These are phyloP conservation scores for Ambrosia artemisiifolia DNA, from an alignment of 129 eudicot species.

Conservation along the genomic window DNA sequence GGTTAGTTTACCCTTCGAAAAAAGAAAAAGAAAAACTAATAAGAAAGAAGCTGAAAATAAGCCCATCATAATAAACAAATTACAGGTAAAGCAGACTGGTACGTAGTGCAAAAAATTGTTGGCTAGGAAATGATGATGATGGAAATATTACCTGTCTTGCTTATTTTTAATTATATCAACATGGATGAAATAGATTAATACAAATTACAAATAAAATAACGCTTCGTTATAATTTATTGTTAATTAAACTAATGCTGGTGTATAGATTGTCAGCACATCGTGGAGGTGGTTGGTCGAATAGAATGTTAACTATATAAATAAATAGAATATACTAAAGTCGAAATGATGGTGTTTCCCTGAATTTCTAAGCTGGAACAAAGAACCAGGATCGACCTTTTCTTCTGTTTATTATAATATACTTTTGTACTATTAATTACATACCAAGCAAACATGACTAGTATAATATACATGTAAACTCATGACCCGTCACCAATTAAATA, in stretches of 20 bases:
- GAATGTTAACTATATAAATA: background rate
- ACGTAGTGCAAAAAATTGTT: slow-evolving; percentile 15
- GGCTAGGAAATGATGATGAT: slow-evolving; percentile 23
- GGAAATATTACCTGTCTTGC: background rate
- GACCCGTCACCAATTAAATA: too few species aligned
- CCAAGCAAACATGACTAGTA: background rate
- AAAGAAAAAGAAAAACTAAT: background rate
- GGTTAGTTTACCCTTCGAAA: too few species aligned
- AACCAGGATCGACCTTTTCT: background rate
- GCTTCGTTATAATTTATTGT: background rate
- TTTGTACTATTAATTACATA: too few species aligned
- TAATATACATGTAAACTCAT: too few species aligned
- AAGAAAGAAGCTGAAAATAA: background rate
- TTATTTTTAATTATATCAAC: slow-evolving; percentile 13
- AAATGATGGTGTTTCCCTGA: slow-evolving; percentile 23
- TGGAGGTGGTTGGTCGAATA: slow-evolving; percentile 4
- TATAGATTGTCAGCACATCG: slow-evolving; percentile 19
- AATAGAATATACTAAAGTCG: background rate
- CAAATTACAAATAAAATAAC: slow-evolving; percentile 4
- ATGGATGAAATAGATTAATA: slow-evolving; percentile 5
- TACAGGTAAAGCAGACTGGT: background rate
- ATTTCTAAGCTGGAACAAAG: background rate
- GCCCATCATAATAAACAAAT: background rate
- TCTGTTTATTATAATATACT: background rate
- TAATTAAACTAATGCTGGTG: background rate